These are phyloP conservation scores for Suillus bovinus DNA, from an alignment of 768 basidiomycete species.

Conservation along the genomic window DNA sequence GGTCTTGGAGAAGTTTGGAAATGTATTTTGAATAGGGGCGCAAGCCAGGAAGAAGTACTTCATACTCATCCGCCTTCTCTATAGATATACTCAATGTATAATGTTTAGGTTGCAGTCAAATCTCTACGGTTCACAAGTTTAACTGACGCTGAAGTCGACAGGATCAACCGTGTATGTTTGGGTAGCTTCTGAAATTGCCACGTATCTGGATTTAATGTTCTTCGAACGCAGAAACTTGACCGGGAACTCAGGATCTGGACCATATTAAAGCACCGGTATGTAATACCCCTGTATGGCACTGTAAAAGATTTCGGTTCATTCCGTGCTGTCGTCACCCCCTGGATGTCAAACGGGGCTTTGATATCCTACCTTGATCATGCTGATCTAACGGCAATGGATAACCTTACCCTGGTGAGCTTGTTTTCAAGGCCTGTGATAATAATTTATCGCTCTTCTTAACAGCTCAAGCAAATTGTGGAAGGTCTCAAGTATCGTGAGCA, in stretches of 20 bases:
- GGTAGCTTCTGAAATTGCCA: neutral
- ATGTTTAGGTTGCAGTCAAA: constrained; percentile 24
- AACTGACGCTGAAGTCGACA: constrained; percentile 3
- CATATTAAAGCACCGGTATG: constrained; percentile 24
- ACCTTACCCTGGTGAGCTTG: too few relatives aligned
- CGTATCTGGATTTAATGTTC: accelerated
- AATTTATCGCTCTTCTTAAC: too few relatives aligned
- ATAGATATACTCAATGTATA: neutral
- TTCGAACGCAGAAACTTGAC: constrained; percentile 17
- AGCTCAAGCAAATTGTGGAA: constrained; percentile 8
- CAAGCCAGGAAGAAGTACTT: neutral
- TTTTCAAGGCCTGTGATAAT: too few relatives aligned
- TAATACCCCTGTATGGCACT: constrained; percentile 30
- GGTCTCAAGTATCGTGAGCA: constrained; percentile 24
- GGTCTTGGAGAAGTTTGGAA: constrained; percentile 17
- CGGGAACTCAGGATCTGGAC: constrained; percentile 26
- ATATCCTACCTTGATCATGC: constrained; percentile 23
- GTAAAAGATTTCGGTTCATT: constrained; percentile 30
- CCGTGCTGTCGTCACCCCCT: constrained; percentile 35
- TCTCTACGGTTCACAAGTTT: constrained; percentile 10
- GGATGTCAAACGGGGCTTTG: constrained; percentile 32
- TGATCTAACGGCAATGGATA: too few relatives aligned
- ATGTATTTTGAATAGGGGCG: neutral
- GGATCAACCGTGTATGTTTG: neutral
- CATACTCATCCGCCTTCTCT: neutral